Evolutionary conservation across 1,139 yeast genomes (phyloP), one percentile per base, ranked within the genome.

Genomic region (Candida anutae): DNA sequence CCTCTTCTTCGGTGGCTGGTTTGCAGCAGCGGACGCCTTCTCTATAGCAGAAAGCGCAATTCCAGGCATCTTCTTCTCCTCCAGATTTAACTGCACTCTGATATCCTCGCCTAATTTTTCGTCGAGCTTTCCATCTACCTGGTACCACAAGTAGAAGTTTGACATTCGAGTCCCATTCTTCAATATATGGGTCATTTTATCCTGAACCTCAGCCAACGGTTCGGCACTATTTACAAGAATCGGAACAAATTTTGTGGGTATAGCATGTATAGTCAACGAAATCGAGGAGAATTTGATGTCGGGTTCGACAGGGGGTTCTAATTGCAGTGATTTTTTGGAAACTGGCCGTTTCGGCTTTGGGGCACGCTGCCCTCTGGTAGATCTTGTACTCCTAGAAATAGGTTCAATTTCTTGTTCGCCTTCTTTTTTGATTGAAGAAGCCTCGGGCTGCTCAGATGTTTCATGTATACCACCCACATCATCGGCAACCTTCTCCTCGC

Each of bases 51-150:
- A 31, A 10, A 52, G 45, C 17, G 39, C 32, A 4, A 40, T 32
- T 14, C 72, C 72, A 3, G 54, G 44, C 63, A 63, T 54, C 33
- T 58, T 61, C 51, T 56, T 62, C 34, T 65, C 72, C 36, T 65
- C 71, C 21, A 48, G 55, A 23, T 46, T 50, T 21, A 63, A 43
- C 25, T 58, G 59, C 6, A 40, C 43, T 36, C 79, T 53, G 15
- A 72, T 48, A 9, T 58, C 55, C 38, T 73, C 79, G 0, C 74
- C 76, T 24, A 72, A 45, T 2, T 49, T 44, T 34, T 77, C 85
- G 45, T 80, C 90, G 35, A 80, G 76, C 28, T 73, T 69, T 4
- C 87, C 90, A 50, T 85, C 95, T 13, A 87, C 66, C 43, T 83
- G 85, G 43, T 78, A 83, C 95, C 95, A 87, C 21, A 84, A 61